These are phyloP conservation scores for Sequoiadendron giganteum DNA, from an alignment of 75 land plant species.

Conservation along the genomic window DNA sequence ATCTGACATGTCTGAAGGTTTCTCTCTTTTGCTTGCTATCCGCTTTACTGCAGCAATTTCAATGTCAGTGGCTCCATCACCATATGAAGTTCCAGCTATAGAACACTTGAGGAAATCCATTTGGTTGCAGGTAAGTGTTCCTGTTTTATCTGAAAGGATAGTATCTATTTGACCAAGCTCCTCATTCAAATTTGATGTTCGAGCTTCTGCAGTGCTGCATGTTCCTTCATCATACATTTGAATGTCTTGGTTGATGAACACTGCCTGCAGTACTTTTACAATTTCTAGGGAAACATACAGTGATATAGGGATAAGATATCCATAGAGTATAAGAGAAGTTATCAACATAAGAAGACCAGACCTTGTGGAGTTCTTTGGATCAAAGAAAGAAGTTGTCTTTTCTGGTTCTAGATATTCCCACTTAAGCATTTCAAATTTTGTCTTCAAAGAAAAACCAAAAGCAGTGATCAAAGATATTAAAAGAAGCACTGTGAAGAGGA, in stretches of 20 bases:
- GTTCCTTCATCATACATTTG: slow-evolving; percentile 74
- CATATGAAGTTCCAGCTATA: slow-evolving; percentile 70
- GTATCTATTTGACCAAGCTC: slow-evolving; percentile 79
- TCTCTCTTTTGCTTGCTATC: slow-evolving; percentile 20
- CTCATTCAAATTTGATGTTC: slow-evolving; percentile 83
- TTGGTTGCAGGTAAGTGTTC: slow-evolving; percentile 70
- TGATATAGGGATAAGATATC: slow-evolving; percentile 86
- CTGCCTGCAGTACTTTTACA: slow-evolving; percentile 81
- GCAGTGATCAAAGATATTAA: slow-evolving; percentile 55
- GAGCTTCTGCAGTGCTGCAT: slow-evolving; percentile 46
- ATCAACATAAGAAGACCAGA: slow-evolving; percentile 54
- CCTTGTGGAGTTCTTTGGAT: slow-evolving; percentile 38
- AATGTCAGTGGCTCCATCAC: slow-evolving; percentile 54
- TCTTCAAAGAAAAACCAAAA: slow-evolving; percentile 39
- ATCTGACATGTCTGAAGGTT: not conserved
- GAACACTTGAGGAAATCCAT: slow-evolving; percentile 80
- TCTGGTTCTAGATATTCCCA: slow-evolving; percentile 56
- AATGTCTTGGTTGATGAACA: slow-evolving; percentile 65
- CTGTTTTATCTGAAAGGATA: slow-evolving; percentile 74
- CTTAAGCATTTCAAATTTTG: slow-evolving; percentile 37
- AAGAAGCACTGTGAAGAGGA: slow-evolving; percentile 57
- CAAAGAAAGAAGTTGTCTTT: slow-evolving; percentile 21
- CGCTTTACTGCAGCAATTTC: slow-evolving; percentile 61
- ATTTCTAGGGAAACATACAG: slow-evolving; percentile 87
- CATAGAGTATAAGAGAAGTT: slow-evolving; percentile 75